These are phyloP conservation scores for Tephrocybe sp. DNA, from an alignment of 768 basidiomycete genomes.

Conservation along the genomic window DNA sequence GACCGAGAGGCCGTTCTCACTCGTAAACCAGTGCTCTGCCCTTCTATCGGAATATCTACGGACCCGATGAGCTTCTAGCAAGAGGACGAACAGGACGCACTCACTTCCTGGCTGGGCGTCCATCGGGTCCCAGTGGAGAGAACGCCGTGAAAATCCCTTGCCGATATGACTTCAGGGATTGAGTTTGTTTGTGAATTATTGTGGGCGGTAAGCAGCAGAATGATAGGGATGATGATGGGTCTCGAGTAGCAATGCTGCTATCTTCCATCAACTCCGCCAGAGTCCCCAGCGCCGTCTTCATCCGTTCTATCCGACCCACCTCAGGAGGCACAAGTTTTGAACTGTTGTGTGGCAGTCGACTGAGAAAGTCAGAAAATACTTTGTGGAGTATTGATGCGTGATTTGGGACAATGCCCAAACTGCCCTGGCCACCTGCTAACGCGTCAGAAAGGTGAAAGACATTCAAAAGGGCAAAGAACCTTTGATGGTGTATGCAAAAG, in stretches of 20 bases:
- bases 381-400: constrained; percentile 64
- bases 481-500: constrained; percentile 59
- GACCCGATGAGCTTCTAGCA: constrained; percentile 1
- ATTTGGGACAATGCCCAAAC: constrained; percentile 53
- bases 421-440: constrained; percentile 50
- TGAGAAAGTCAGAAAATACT: constrained; percentile 61
- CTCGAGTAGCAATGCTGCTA: constrained; percentile 43
- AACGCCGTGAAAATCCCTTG: constrained; percentile 48
- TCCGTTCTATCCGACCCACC: constrained; percentile 42
- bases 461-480: constrained; percentile 35
- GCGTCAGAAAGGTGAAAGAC: too few species aligned
- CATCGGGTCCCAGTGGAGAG: constrained; percentile 56
- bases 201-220: constrained; percentile 64
- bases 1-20: constrained; percentile 57
- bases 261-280: constrained; percentile 54
- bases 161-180: constrained; percentile 45
- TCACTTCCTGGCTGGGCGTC: constrained; percentile 63
- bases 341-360: constrained; percentile 46
- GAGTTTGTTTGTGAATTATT: constrained; percentile 49
- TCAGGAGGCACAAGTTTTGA: constrained; percentile 46
- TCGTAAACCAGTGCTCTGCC: constrained; percentile 63
- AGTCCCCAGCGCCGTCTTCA: constrained; percentile 51
- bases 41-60: constrained; percentile 61
- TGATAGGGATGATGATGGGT: constrained; percentile 63
- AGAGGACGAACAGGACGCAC: constrained; percentile 17